phyloP scores from a whole-genome alignment of 208 protist genomes.

The Acanthamoeba royreba region DNA sequence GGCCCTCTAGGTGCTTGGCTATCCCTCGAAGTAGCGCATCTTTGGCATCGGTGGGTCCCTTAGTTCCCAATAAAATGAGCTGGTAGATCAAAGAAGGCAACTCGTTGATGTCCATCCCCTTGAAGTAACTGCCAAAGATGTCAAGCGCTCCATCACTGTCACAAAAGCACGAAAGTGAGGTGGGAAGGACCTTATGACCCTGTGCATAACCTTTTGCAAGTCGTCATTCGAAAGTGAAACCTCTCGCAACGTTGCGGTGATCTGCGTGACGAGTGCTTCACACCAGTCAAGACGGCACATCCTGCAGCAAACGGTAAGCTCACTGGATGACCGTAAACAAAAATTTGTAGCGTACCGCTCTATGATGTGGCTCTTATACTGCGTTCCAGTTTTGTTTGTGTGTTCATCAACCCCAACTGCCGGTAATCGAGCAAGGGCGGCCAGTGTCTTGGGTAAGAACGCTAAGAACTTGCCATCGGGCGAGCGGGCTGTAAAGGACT shows the following conservation, averaged over 20 bases:
- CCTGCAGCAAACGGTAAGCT: not conserved
- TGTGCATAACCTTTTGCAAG: not conserved
- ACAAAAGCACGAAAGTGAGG: not conserved
- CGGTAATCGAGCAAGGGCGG: not conserved
- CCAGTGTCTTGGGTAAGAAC: constrained; percentile 27
- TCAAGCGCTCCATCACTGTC: not conserved
- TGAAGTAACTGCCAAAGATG: not conserved
- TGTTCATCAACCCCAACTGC: constrained; percentile 14
- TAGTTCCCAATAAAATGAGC: not conserved
- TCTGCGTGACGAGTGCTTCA: not conserved
- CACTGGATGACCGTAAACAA: not conserved
- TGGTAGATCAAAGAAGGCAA: constrained; percentile 46
- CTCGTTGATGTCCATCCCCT: not conserved
- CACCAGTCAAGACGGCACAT: not conserved
- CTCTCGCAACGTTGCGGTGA: not conserved
- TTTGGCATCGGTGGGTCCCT: constrained; percentile 7
- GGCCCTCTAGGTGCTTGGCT: not conserved
- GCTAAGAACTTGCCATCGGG: not conserved
- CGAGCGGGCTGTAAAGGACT: not conserved
- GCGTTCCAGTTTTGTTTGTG: not conserved
- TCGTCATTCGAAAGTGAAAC: not conserved
- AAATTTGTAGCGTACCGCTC: not conserved
- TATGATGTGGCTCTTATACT: constrained; percentile 31
- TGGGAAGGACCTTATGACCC: not conserved
- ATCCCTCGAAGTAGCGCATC: not conserved